Conservation (phyloP, 1,284 basidiomycete species). For the Marasmius fiardii region DNA sequence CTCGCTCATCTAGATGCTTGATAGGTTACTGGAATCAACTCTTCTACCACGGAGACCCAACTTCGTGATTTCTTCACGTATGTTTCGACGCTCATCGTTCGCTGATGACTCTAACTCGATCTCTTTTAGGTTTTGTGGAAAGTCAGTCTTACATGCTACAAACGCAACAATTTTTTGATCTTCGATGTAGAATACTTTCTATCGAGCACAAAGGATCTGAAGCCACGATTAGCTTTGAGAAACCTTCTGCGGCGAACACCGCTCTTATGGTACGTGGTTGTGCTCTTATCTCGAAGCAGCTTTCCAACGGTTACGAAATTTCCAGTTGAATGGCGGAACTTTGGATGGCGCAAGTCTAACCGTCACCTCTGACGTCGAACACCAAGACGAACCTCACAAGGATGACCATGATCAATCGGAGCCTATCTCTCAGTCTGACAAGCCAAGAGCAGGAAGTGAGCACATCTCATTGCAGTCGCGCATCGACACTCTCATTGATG, state of each 20-base stretch:
- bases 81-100: slow-evolving; percentile 20
- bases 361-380: slow-evolving; percentile 64
- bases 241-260: slow-evolving; percentile 74
- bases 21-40: slow-evolving; percentile 64
- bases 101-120: slow-evolving; percentile 14
- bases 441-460: slow-evolving; percentile 78
- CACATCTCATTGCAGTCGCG: slow-evolving; percentile 6
- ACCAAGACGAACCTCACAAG: slow-evolving; percentile 40
- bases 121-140: slow-evolving; percentile 67
- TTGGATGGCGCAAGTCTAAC: slow-evolving; percentile 58
- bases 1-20: neutral
- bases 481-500: neutral
- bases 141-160: slow-evolving; percentile 34
- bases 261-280: slow-evolving; percentile 60
- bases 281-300: neutral
- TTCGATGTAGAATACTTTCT: slow-evolving; percentile 47
- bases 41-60: slow-evolving; percentile 55
- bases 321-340: slow-evolving; percentile 68
- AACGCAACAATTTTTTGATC: neutral
- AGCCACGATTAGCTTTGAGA: slow-evolving; percentile 71
- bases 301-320: neutral
- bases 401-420: slow-evolving; percentile 33
- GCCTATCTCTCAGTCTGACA: slow-evolving; percentile 72
- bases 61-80: slow-evolving; percentile 79
- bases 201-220: slow-evolving; percentile 50